These are phyloP conservation scores for Acacia acuminata DNA, from an alignment of 306 rosid species.

Conservation along the genomic window DNA sequence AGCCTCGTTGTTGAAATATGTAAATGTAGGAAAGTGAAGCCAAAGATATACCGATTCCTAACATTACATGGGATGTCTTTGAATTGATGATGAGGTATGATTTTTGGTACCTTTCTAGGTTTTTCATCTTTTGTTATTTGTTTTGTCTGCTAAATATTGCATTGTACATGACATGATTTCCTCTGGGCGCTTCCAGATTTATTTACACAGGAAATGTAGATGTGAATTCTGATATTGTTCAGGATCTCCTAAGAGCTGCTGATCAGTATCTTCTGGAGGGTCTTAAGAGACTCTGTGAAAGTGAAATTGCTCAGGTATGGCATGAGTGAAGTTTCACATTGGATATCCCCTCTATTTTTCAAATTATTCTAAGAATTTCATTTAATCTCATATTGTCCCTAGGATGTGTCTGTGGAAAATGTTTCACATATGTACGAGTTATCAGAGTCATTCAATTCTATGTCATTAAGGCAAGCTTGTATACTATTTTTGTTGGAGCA, in stretches of 20 bases:
- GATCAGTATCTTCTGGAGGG: slow-evolving; percentile 93
- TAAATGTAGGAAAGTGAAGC: slow-evolving; percentile 89
- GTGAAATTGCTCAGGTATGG: slow-evolving; percentile 83
- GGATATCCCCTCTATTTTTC: background rate
- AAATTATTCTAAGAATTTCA: background rate
- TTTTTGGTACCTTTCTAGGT: background rate
- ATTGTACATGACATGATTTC: background rate
- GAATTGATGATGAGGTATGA: slow-evolving; percentile 96
- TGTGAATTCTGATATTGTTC: slow-evolving; percentile 61
- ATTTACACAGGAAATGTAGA: slow-evolving; percentile 87
- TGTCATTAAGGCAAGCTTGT: slow-evolving; percentile 88
- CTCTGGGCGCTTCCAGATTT: slow-evolving; percentile 44
- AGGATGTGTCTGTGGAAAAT: slow-evolving; percentile 88
- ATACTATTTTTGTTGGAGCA: slow-evolving; percentile 87
- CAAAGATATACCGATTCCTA: slow-evolving; percentile 93
- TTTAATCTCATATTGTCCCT: slow-evolving; percentile 24
- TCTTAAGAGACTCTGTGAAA: slow-evolving; percentile 78
- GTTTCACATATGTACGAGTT: slow-evolving; percentile 94
- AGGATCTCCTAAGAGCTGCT: slow-evolving; percentile 89
- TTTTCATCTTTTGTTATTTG: slow-evolving; percentile 23
- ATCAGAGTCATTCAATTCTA: slow-evolving; percentile 87
- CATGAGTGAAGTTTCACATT: background rate
- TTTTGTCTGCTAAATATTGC: background rate
- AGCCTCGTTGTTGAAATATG: no score
- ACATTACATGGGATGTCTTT: slow-evolving; percentile 95